Evolutionary conservation across 1,139 yeast species (phyloP), one percentile per base, ranked within the genome.

Genomic region (Candida sp.): DNA sequence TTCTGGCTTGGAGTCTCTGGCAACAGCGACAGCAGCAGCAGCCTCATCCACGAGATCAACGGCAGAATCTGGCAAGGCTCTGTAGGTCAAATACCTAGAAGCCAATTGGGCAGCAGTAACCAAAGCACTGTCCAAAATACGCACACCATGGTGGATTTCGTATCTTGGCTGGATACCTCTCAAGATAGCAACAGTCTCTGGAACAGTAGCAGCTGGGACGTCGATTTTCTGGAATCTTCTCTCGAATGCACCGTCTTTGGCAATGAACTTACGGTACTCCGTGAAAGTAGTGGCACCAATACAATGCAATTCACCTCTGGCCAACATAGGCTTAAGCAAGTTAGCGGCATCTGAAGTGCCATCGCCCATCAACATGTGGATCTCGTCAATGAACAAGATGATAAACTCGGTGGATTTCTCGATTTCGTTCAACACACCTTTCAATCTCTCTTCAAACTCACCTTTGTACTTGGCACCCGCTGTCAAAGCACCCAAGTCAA

Each of bases 381-480:
- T 93, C 74, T 94, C 99, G 72, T 94, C 98, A 61, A 93, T 90
- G 73, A 94, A 94, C 56, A 93, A 80, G 59, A 93, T 86, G 59
- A 94, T 92, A 83, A 91, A 81, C 48, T 85, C 90, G 60, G 87
- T 86, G 1, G 97, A 85, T 59, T 91, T 90, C 67, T 91, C 97
- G 62, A 94, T 89, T 63, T 96, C 99, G 67, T 86, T 90, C 65
- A 94, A 78, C 25, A 94, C 99, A 57, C 98, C 98, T 73, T 96
- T 94, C 63, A 94, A 81, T 73, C 99, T 86, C 74, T 94, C 99
- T 76, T 94, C 99, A 65, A 94, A 94, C 67, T 94, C 99, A 72
- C 99, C 99, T 71, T 93, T 96, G 70, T 91, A 93, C 68, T 94
- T 94, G 49, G 99, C 98, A 70, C 99, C 99, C 6, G 99, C 99